These are phyloP conservation scores for Tilletiaria anomala DNA, from an alignment of 1,284 basidiomycete genomes.

Conservation along the genomic window DNA sequence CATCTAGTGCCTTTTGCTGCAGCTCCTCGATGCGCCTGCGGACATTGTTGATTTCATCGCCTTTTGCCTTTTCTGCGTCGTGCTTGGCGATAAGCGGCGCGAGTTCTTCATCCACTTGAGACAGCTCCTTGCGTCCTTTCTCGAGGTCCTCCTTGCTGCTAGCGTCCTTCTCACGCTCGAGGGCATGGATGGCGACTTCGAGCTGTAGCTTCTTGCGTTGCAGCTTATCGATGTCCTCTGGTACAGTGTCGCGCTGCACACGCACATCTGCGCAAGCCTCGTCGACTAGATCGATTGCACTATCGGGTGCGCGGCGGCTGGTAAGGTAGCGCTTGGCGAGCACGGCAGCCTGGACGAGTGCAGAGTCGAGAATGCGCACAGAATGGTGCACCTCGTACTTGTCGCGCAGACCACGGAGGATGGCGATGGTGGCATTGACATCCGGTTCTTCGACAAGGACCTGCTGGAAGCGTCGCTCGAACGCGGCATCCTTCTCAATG, in stretches of 20 bases:
- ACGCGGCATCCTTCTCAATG: slow-evolving; percentile 72
- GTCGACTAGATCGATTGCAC: slow-evolving; percentile 40
- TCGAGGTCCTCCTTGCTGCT: slow-evolving; percentile 78
- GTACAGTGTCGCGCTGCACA: slow-evolving; percentile 66
- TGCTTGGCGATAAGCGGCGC: slow-evolving; percentile 73
- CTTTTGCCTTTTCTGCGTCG: slow-evolving; percentile 73
- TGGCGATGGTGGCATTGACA: slow-evolving; percentile 81
- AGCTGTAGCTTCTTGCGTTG: slow-evolving; percentile 81
- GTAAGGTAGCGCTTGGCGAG: slow-evolving; percentile 82
- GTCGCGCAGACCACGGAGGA: slow-evolving; percentile 76
- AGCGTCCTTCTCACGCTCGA: slow-evolving; percentile 65
- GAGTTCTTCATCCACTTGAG: slow-evolving; percentile 78
- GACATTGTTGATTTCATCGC: slow-evolving; percentile 68
- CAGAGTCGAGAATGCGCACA: slow-evolving; percentile 70
- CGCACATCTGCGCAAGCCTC: slow-evolving; percentile 44
- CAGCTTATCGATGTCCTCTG: slow-evolving; percentile 87
- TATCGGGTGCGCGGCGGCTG: slow-evolving; percentile 38
- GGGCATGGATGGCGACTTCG: slow-evolving; percentile 87
- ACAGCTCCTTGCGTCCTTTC: slow-evolving; percentile 61
- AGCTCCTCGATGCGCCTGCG: slow-evolving; percentile 80
- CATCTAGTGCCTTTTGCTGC: slow-evolving; percentile 81
- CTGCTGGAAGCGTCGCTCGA: slow-evolving; percentile 81
- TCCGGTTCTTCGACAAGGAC: slow-evolving; percentile 83
- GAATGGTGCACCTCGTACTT: slow-evolving; percentile 50
- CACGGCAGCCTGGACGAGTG: slow-evolving; percentile 77